Evolutionary conservation across 768 basidiomycete species (phyloP).

Genomic region (Galerina marginata): DNA sequence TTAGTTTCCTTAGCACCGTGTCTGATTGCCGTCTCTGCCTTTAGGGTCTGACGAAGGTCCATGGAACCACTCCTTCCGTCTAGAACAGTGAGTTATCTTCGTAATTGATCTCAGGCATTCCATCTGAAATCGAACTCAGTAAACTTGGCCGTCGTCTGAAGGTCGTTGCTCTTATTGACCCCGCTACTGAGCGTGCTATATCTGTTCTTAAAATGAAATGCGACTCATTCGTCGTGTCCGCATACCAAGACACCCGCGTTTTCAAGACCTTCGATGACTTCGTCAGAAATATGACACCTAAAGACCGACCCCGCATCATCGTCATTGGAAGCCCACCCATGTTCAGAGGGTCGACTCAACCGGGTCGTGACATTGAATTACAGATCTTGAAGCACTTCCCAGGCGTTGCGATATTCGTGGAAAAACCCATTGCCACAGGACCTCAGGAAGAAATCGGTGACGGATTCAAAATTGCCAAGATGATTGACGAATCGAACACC

Average conservation of each 20-base stretch:
- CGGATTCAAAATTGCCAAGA: conserved; percentile 72
- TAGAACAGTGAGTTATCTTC: conserved; percentile 71
- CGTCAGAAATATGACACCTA: conserved; percentile 66
- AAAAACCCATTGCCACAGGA: conserved; percentile 92
- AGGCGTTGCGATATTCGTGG: conserved; percentile 86
- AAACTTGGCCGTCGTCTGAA: conserved; percentile 97
- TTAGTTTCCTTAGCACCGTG: conserved; percentile 4
- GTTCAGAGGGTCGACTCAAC: conserved; percentile 80
- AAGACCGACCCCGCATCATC: conserved; percentile 77
- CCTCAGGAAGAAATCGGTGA: conserved; percentile 69
- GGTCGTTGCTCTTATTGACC: conserved; percentile 94
- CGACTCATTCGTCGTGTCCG: conserved; percentile 90
- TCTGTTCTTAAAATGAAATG: conserved; percentile 88
- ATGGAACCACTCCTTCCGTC: conserved; percentile 92
- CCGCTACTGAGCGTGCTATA: conserved; percentile 79
- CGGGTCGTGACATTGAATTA: conserved; percentile 84
- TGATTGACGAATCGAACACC: conserved; percentile 70
- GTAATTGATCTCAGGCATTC: conserved; percentile 15
- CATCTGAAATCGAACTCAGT: conserved; percentile 41
- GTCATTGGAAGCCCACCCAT: conserved; percentile 93
- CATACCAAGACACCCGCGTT: conserved; percentile 87
- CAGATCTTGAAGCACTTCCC: conserved; percentile 90
- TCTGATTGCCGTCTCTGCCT: neutral
- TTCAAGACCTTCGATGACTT: conserved; percentile 90
- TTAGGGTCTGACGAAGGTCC: conserved; percentile 87